Evolutionary conservation across 1,139 yeast species (phyloP).

Genomic region (Suhomyces anneliseae): DNA sequence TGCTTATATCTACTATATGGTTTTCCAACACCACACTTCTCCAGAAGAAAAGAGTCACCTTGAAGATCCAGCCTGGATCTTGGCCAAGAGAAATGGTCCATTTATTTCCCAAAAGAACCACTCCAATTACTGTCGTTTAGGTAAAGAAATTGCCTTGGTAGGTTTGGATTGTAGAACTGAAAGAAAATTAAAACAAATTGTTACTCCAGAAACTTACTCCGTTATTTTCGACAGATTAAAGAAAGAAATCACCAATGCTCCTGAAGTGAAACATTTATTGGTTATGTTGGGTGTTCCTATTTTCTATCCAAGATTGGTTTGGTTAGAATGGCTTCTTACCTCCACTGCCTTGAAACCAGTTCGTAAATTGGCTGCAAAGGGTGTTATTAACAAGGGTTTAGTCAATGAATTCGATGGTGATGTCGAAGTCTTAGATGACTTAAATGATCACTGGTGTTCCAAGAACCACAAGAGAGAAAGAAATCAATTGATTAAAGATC

Average conservation of each 20-base stretch:
- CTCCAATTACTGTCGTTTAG: conserved; percentile 70
- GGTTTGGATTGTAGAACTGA: conserved; percentile 95
- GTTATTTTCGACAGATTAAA: conserved; percentile 59
- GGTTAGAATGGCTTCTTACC: conserved; percentile 76
- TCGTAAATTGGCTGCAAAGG: conserved; percentile 65
- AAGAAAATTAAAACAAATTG: conserved; percentile 61
- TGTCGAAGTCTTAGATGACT: conserved; percentile 85
- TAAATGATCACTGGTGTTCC: conserved; percentile 97
- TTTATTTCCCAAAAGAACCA: conserved; percentile 65
- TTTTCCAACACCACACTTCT: conserved; percentile 83
- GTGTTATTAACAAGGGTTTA: conserved; percentile 63
- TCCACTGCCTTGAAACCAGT: conserved; percentile 64
- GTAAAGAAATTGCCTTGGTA: conserved; percentile 65
- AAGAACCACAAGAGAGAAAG: conserved; percentile 78
- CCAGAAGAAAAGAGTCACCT: conserved; percentile 42
- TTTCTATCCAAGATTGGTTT: conserved; percentile 88
- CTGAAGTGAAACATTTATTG: conserved; percentile 69
- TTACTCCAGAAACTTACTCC: conserved; percentile 57
- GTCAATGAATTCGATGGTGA: conserved; percentile 91
- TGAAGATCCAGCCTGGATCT: conserved; percentile 60
- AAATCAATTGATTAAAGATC: conserved; percentile 54
- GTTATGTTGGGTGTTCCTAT: conserved; percentile 93
- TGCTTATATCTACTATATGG: conserved; percentile 84
- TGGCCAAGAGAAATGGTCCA: conserved; percentile 56
- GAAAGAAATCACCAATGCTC: conserved; percentile 51